Base-by-base conservation (phyloP, 2,329 filamentous ascomycete species). In the Fusarium citri region DNA sequence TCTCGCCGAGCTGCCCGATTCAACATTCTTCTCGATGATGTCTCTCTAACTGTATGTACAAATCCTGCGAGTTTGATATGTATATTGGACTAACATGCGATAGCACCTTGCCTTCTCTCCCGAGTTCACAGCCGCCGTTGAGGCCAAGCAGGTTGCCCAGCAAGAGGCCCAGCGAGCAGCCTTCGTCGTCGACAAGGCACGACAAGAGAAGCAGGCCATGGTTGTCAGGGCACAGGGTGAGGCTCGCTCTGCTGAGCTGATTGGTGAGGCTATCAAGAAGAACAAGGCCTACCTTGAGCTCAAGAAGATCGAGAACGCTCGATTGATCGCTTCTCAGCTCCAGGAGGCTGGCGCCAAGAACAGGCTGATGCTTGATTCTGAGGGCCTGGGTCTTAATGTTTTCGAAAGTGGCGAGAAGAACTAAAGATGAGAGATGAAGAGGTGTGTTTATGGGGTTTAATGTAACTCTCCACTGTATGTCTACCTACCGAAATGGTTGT, bases 191-290 rank as follows among this genome's bases (percentile, higher is more conserved):
- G 96, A 99, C 90, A 98, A 98, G 86, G 96, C 96, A 56, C 91
- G 96, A 74, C 96, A 99, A 84, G 96, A 99, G 88, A 99, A 99
- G 87, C 96, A 99, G 84, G 96, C 96, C 76, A 98, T 94, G 85
- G 94, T 99, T 59, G 96, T 99, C 79, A 94, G 94, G 83, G 96
- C 96, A 6, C 96, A 98, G 89, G 96, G 96, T 94, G 96, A 99
- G 85, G 96, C 96, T 51, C 93, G 96, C 72, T 98, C 96, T 41
- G 96, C 96, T 48, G 94, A 99, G 84, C 91, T 99, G 71, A 98
- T 99, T 77, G 96, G 96, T 82, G 96, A 99, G 55, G 96, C 96
- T 67, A 97, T 99, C 90, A 99, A 98, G 93, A 99, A 98, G 92
- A 97, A 88, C 86, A 92, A 94, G 84, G 92, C 94, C 72, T 99